Evolutionary conservation across 2,329 filamentous ascomycete species (phyloP).

Genomic region (Epichloe typhina): DNA sequence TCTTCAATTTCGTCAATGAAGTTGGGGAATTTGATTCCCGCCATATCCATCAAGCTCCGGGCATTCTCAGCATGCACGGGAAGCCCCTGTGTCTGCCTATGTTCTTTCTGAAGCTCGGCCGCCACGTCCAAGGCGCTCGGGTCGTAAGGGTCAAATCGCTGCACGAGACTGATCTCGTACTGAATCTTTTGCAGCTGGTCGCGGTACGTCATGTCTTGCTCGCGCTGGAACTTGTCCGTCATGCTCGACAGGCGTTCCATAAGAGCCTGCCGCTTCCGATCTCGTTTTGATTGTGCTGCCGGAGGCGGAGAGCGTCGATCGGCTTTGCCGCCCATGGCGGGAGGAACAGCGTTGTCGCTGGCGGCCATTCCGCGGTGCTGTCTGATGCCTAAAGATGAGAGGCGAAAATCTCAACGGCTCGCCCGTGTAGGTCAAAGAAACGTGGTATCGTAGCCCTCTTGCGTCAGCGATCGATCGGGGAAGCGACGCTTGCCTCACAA

Average conservation of each 20-base stretch:
- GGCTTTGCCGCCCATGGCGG: slow-evolving; percentile 19
- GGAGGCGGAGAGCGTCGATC: slow-evolving; percentile 25
- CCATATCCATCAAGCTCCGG: slow-evolving; percentile 53
- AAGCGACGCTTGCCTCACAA: neutral
- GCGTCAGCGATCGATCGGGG: neutral
- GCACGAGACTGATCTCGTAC: slow-evolving; percentile 74
- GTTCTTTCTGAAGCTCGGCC: slow-evolving; percentile 44
- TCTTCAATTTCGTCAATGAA: slow-evolving; percentile 83
- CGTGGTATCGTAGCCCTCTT: neutral
- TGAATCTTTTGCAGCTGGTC: slow-evolving; percentile 88
- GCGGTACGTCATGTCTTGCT: slow-evolving; percentile 73
- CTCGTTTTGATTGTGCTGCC: slow-evolving; percentile 60
- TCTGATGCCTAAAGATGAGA: neutral
- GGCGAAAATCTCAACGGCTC: neutral
- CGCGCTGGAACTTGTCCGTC: slow-evolving; percentile 63
- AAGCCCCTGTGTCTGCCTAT: slow-evolving; percentile 31
- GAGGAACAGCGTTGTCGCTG: slow-evolving; percentile 22
- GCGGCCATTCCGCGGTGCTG: slow-evolving; percentile 22
- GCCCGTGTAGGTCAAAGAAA: neutral
- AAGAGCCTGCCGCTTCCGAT: slow-evolving; percentile 76
- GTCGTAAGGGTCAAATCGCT: slow-evolving; percentile 70
- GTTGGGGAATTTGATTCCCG: slow-evolving; percentile 71
- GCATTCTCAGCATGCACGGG: slow-evolving; percentile 27
- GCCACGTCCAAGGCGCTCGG: slow-evolving; percentile 61
- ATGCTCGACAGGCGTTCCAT: slow-evolving; percentile 67